Base-by-base conservation (phyloP, 345 rosid species). In the Corchorus olitorius region DNA sequence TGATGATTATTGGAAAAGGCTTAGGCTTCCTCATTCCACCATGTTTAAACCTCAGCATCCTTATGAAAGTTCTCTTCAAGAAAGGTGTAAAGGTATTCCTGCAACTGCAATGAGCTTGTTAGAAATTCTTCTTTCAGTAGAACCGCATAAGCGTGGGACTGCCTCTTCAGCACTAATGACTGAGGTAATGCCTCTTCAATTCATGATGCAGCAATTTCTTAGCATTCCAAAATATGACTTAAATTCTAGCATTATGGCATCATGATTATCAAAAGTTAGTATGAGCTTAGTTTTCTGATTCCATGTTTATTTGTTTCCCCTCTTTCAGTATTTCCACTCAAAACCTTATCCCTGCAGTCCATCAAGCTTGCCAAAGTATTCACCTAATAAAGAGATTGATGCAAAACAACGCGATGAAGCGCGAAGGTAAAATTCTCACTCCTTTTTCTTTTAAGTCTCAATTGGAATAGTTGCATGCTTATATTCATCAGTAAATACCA, bases 331-430 rank as follows among this genome's bases (percentile, higher is more conserved):
- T 77, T 90, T 92, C 84, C 82, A 70, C 50, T 86, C 89, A 60
- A 72, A 62, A 75, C 97, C 97, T 54, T 87, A 80, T 55, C 86
- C 97, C 0, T 90, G 93, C 72, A 90, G 89, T 17, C 93, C 97
- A 33, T 90, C 94, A 75, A 81, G 81, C 77, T 80, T 92, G 80
- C 94, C 94, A 72, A 88, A 84, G 81, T 92, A 92, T 80, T 84
- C 94, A 62, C 93, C 97, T 65, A 92, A 86, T 78, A 92, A 85
- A 76, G 97, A 92, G 84, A 86, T 92, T 78, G 94, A 92, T 81
- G 97, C 91, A 55, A 92, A 89, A 83, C 53, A 71, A 37, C 87
- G 93, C 2, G 93, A 92, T 22, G 94, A 87, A 22, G 72, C 81
- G 58, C 86, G 87, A 71, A 87, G 94, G 97, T 92, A 56, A 78